Percentiles rank a stretch among this genome's conserved stretches.
These are phyloP conservation scores for Aureobasidium subglaciale DNA, from an alignment of 2,329 filamentous ascomycete species.

Conservation along the genomic window DNA sequence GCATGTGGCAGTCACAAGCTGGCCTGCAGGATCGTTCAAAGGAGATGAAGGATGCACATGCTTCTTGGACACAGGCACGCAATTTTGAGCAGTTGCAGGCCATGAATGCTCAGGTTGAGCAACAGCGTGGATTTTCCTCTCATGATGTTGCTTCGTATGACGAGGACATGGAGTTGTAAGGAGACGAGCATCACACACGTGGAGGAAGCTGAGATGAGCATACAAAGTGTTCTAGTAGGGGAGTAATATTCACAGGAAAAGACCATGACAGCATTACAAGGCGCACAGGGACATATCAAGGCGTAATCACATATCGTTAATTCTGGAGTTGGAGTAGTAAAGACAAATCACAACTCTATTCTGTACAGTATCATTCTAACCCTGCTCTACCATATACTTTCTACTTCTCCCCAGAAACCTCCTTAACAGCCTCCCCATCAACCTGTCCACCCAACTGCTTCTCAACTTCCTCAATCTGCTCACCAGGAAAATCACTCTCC, in stretches of 20 bases:
- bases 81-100: constrained; percentile 47
- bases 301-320: no score
- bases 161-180: constrained; percentile 13
- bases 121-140: not conserved
- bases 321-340: no score
- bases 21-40: not conserved
- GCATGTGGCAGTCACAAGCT: constrained; percentile 5
- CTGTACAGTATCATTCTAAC: no score
- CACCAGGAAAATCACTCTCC: constrained; percentile 23
- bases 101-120: constrained; percentile 26
- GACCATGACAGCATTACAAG: not conserved
- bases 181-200: not conserved
- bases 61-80: constrained; percentile 49
- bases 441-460: constrained; percentile 16
- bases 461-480: constrained; percentile 15
- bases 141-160: not conserved
- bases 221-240: not conserved
- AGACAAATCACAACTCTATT: constrained; percentile 1
- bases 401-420: constrained; percentile 15
- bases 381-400: not conserved
- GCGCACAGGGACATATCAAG: not conserved
- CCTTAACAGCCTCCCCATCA: constrained; percentile 14
- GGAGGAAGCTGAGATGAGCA: not conserved
- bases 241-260: not conserved
- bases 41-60: constrained; percentile 63